Evolutionary conservation across 306 rosid species (phyloP).

Genomic region (Prunus fruticosa): DNA sequence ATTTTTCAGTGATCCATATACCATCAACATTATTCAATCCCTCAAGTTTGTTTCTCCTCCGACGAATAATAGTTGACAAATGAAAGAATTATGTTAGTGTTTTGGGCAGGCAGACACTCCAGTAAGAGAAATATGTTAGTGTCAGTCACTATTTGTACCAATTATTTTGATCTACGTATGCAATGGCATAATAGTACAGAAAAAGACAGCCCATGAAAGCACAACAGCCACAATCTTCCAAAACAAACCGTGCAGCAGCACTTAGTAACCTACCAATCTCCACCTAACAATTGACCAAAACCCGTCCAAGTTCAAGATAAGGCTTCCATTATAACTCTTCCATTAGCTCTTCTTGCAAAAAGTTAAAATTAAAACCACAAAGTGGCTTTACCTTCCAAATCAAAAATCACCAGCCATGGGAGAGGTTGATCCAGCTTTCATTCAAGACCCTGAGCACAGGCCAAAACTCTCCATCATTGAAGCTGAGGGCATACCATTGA

Average conservation of each 20-base stretch:
- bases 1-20: no score
- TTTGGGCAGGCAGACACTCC: no score
- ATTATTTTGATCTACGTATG: neutral
- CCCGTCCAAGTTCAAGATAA: conserved; percentile 24
- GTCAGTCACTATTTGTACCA: no score
- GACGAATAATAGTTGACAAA: no score
- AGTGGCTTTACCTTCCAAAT: no score
- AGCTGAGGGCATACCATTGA: conserved; percentile 50
- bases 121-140: no score
- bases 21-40: no score
- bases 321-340: neutral
- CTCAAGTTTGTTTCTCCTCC: no score
- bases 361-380: no score
- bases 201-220: neutral
- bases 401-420: conserved; percentile 31
- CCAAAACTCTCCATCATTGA: conserved; percentile 36
- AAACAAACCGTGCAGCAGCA: neutral
- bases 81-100: no score
- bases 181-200: neutral
- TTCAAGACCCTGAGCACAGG: conserved; percentile 64
- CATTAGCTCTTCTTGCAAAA: neutral
- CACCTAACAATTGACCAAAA: no score
- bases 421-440: conserved; percentile 44
- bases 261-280: no score
- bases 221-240: neutral